phyloP scores from a whole-genome alignment of 108 stramenopile genomes.

The Aurantiochytrium sp. region DNA sequence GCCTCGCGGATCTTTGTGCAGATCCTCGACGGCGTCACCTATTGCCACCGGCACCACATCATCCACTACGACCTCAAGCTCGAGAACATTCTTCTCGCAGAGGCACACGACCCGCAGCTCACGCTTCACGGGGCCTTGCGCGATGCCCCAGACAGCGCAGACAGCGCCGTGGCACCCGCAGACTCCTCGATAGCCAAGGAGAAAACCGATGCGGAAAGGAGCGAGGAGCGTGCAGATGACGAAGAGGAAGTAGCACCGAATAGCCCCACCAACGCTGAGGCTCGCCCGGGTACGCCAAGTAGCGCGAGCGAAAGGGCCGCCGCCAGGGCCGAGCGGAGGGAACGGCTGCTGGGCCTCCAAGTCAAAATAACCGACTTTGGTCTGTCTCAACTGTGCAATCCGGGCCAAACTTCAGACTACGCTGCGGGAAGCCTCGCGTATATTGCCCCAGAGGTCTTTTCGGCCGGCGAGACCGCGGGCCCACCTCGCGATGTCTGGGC shows the following conservation, averaged over 20 bases:
- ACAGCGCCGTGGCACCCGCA: no score
- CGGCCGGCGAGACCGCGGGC: background rate
- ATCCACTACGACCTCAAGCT: slow-evolving; percentile 23
- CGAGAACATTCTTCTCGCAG: slow-evolving; percentile 10
- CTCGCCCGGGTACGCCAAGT: no score
- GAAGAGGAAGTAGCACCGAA: no score
- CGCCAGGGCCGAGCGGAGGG: background rate
- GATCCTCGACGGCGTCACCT: slow-evolving; percentile 22
- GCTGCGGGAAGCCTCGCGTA: background rate
- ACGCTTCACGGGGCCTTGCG: no score
- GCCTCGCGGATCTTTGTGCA: slow-evolving; percentile 25
- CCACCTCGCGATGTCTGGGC: slow-evolving; percentile 16
- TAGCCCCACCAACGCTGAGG: no score
- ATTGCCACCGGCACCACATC: slow-evolving; percentile 26
- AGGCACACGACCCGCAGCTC: background rate
- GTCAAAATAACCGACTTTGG: slow-evolving; percentile 17
- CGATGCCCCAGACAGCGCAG: no score
- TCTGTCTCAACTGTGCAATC: slow-evolving; percentile 15
- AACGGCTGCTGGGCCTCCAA: slow-evolving; percentile 2
- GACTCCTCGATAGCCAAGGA: no score
- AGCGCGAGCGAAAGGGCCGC: no score
- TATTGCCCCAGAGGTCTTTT: slow-evolving; percentile 4
- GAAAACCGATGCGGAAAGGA: no score
- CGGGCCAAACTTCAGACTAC: slow-evolving; percentile 15
- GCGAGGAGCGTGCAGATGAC: no score